phyloP scores from a whole-genome alignment of 352 stramenopile genomes.

The Aphanomyces astaci region DNA sequence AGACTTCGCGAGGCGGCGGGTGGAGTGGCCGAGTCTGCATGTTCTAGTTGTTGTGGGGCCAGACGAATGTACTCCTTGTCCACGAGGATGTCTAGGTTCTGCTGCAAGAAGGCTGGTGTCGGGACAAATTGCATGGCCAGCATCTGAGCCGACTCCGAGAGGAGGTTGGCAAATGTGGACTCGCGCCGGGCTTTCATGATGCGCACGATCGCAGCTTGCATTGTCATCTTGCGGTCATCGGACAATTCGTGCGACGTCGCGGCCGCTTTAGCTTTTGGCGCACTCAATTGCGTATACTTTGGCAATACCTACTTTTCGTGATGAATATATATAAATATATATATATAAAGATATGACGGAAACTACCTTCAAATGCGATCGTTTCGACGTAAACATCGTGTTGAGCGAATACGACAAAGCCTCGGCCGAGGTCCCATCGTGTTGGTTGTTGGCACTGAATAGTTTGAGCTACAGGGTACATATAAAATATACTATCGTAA shows the following conservation, averaged over 20 bases:
- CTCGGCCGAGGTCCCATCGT: too few relatives aligned
- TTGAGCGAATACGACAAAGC: constrained; percentile 36
- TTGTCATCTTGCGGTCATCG: constrained; percentile 83
- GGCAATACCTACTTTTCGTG: not conserved
- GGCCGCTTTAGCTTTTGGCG: constrained; percentile 34
- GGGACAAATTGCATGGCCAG: constrained; percentile 69
- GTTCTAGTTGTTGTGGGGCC: not conserved
- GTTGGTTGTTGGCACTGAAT: too few relatives aligned
- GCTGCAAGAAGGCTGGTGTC: constrained; percentile 45
- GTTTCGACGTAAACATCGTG: constrained; percentile 29
- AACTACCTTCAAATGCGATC: constrained; percentile 16
- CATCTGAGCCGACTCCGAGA: constrained; percentile 63
- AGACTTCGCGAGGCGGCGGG: not conserved
- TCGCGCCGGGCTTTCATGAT: constrained; percentile 78
- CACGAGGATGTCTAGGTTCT: constrained; percentile 77
- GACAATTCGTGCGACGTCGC: constrained; percentile 57
- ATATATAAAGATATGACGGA: not conserved
- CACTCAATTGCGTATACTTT: not conserved
- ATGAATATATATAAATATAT: not conserved
- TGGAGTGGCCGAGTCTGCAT: not conserved
- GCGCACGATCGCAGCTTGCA: constrained; percentile 76
- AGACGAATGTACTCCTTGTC: constrained; percentile 71
- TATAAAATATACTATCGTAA: constrained; percentile 8
- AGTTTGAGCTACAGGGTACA: constrained; percentile 36
- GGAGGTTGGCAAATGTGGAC: constrained; percentile 49